These are phyloP conservation scores for Yarrowia deformans DNA, from an alignment of 805 yeast genomes.

Conservation along the genomic window DNA sequence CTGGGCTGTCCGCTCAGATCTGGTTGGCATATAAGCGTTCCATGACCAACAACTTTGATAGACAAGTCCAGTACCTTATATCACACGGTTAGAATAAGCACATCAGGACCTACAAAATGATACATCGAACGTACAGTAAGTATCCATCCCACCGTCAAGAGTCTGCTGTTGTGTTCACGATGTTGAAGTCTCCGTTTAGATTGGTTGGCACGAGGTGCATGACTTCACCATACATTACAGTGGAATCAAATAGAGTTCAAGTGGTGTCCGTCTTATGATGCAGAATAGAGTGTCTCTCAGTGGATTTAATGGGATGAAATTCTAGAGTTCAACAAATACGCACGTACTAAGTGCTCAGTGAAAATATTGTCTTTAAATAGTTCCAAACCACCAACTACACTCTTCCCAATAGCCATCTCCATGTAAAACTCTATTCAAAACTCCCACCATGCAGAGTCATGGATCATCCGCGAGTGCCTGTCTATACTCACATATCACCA, in stretches of 20 bases:
- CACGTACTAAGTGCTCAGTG: too few relatives aligned
- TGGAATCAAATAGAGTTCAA: not conserved
- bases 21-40: not conserved
- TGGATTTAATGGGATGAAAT: too few relatives aligned
- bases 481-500: not conserved
- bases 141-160: too few relatives aligned
- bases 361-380: too few relatives aligned
- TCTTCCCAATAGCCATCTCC: not conserved
- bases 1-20: too few relatives aligned
- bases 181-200: not conserved
- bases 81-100: not conserved
- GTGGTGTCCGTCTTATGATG: not conserved
- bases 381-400: not conserved
- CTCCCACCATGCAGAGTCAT: slow-evolving; percentile 4
- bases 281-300: not conserved
- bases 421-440: slow-evolving; percentile 3
- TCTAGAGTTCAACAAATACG: too few relatives aligned
- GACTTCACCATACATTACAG: not conserved
- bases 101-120: not conserved
- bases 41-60: not conserved
- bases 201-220: slow-evolving; percentile 1
- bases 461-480: not conserved
- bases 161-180: not conserved
- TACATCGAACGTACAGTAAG: too few relatives aligned
- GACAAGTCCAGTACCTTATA: not conserved